Conservation (phyloP, 2,329 filamentous ascomycete species). For the Aspergillus sergii region DNA sequence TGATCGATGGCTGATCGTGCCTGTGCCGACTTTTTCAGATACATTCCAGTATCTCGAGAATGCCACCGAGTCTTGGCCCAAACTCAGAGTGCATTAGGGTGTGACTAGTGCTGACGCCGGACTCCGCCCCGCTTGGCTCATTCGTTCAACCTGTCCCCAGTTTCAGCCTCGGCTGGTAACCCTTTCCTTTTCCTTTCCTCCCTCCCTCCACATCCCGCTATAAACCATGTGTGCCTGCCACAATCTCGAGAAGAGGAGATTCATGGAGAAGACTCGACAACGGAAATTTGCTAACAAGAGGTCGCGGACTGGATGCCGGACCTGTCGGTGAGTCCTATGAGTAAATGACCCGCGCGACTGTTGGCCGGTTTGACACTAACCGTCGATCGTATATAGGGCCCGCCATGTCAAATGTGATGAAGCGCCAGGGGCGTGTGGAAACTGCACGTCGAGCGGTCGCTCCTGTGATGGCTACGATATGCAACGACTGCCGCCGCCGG, state of each 20-base stretch:
- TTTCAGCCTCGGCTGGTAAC: neutral
- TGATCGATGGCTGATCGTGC: neutral
- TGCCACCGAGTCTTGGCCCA: neutral
- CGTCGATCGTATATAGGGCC: neutral
- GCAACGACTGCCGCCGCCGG: neutral
- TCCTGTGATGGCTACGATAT: constrained; percentile 7
- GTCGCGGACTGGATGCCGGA: constrained; percentile 9
- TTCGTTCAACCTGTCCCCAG: neutral
- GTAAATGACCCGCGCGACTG: too few species aligned
- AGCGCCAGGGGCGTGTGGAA: constrained; percentile 1
- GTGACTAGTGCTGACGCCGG: neutral
- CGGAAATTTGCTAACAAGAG: neutral
- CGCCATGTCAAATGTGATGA: constrained; percentile 1
- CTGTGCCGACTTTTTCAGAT: too few species aligned
- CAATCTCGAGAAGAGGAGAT: neutral
- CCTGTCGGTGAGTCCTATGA: constrained; percentile 8
- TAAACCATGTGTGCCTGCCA: neutral
- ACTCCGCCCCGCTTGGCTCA: neutral
- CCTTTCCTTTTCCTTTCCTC: neutral
- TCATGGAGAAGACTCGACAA: neutral
- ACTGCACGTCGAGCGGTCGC: constrained; percentile 7
- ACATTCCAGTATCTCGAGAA: too few species aligned
- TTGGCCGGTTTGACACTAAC: neutral
- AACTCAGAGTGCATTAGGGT: neutral
- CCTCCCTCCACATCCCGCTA: too few species aligned